A percentile compares a stretch with the other conserved stretches of the same genome.
Conservation (phyloP, 1,139 yeast genomes). For the Yamadazyma epiphylla region DNA sequence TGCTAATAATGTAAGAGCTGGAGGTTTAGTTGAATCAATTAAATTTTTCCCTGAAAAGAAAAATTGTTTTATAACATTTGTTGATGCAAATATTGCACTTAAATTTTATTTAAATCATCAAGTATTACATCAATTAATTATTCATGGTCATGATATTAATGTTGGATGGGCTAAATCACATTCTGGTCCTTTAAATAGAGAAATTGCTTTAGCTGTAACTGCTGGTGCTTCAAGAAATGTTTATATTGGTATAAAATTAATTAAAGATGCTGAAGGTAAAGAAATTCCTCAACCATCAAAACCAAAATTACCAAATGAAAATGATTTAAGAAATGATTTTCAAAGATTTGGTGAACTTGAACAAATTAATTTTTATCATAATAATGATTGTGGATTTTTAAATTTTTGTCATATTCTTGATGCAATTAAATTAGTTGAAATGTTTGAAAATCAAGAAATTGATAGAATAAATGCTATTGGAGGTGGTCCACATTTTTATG, state of each 20-base stretch:
- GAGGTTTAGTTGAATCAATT: slow-evolving; percentile 43
- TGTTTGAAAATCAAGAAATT: slow-evolving; percentile 23
- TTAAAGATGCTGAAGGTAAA: slow-evolving; percentile 12
- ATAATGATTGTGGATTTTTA: slow-evolving; percentile 44
- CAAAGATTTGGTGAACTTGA: slow-evolving; percentile 39
- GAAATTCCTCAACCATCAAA: slow-evolving; percentile 2
- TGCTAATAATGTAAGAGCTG: slow-evolving; percentile 47
- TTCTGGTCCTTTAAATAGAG: slow-evolving; percentile 37
- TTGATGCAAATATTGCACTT: slow-evolving; percentile 40
- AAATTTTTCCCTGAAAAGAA: slow-evolving; percentile 34
- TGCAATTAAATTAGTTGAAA: slow-evolving; percentile 34
- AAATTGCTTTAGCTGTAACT: slow-evolving; percentile 41
- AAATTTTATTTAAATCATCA: slow-evolving; percentile 43
- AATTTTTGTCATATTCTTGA: slow-evolving; percentile 40
- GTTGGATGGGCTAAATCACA: slow-evolving; percentile 49
- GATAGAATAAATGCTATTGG: slow-evolving; percentile 17
- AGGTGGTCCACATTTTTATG: slow-evolving; percentile 29
- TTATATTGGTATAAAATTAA: slow-evolving; percentile 38
- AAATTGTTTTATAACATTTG: slow-evolving; percentile 43
- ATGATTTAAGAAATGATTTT: slow-evolving; percentile 38
- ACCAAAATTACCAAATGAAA: slow-evolving; percentile 34
- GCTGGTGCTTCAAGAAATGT: slow-evolving; percentile 50
- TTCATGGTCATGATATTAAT: slow-evolving; percentile 42
- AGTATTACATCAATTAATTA: slow-evolving; percentile 41
- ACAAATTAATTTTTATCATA: slow-evolving; percentile 45